Evolutionary conservation across 371 early-diverging fungal genomes (phyloP), one percentile per base, ranked within the genome.

Genomic region (Sporodiniella umbellata): DNA sequence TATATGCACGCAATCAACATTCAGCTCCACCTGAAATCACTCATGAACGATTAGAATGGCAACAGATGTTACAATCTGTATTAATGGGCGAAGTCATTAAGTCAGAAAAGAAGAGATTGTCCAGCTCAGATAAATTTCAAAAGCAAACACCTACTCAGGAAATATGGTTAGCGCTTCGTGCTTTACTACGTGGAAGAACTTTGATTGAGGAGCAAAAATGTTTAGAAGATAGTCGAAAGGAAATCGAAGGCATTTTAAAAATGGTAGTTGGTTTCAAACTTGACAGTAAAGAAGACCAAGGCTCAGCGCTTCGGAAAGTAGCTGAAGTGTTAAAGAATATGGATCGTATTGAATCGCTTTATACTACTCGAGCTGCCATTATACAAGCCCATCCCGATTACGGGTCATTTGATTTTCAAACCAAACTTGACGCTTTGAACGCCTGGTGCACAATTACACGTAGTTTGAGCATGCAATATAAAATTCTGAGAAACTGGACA

Each of bases 71-170:
- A 12, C 78, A 88, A 26, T 88, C 90, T 14, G 94, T 92, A 17
- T 69, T 93, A 18, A 79, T 83, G 26, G 92, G 94, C 11, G 92
- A 93, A 50, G 88, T 92, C 17, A 83, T 93, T n/a, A 87, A 86
- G 47, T 85, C 84, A 14, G 94, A 93, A 62, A 89, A 88, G 57
- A 79, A 78, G 54, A 78, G 88, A 28, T 54, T 88, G n/a, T 72
- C 81, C 26, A 80, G 78, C 15, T 70, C 79, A 11, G 78, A 73
- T 26, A 69, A 67, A 37, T 70, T 80, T 33, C 54, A 69, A 25
- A 67, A 68, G 37, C 78, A 80, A 45, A 75, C 75, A 33, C 69
- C 82, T 0, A 79, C 69, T 3, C 75, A 81, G 18, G 86, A 89
- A 59, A 81, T 89, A 12, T 93, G 94, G 94, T 49, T 89, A 8